Percentiles rank a stretch among this genome's conserved stretches.
Conservation (phyloP, 208 protist genomes). For the Crithidia bombi region DNA sequence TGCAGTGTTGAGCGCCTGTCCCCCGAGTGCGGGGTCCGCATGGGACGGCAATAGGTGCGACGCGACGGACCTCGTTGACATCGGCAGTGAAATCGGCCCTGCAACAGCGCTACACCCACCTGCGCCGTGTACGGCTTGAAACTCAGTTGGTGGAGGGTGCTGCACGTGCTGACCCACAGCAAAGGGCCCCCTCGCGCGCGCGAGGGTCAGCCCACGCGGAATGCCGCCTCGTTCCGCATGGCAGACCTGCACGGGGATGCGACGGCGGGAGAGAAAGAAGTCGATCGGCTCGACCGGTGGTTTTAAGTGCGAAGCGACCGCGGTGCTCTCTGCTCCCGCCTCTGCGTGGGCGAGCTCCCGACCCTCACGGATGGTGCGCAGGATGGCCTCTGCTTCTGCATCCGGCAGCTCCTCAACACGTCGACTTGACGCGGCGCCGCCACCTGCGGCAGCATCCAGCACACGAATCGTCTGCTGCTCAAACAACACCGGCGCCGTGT, state of each 20-base stretch:
- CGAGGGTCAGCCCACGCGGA: slow-evolving; percentile 43
- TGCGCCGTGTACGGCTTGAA: background rate
- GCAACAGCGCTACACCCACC: too few relatives aligned
- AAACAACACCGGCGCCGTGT: slow-evolving; percentile 13
- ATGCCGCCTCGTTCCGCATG: slow-evolving; percentile 50
- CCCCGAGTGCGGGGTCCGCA: too few relatives aligned
- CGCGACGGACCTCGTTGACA: background rate
- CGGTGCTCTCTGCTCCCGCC: background rate
- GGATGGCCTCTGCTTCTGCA: slow-evolving; percentile 25
- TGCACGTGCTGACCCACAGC: slow-evolving; percentile 29
- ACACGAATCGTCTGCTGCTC: slow-evolving; percentile 23
- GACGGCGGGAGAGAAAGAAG: slow-evolving; percentile 37
- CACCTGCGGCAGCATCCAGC: slow-evolving; percentile 21
- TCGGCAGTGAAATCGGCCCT: background rate
- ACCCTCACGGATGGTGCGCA: slow-evolving; percentile 20
- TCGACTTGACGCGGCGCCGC: background rate
- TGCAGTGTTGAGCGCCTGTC: too few relatives aligned
- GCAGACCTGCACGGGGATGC: slow-evolving; percentile 46
- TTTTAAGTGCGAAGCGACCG: background rate
- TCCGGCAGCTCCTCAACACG: slow-evolving; percentile 21
- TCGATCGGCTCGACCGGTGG: slow-evolving; percentile 25
- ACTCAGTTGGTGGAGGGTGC: background rate
- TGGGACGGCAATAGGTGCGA: too few relatives aligned
- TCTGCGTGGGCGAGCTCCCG: slow-evolving; percentile 4
- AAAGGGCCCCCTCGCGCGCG: slow-evolving; percentile 31